Base-by-base conservation (phyloP, 345 rosid species). In the Durio zibethinus region DNA sequence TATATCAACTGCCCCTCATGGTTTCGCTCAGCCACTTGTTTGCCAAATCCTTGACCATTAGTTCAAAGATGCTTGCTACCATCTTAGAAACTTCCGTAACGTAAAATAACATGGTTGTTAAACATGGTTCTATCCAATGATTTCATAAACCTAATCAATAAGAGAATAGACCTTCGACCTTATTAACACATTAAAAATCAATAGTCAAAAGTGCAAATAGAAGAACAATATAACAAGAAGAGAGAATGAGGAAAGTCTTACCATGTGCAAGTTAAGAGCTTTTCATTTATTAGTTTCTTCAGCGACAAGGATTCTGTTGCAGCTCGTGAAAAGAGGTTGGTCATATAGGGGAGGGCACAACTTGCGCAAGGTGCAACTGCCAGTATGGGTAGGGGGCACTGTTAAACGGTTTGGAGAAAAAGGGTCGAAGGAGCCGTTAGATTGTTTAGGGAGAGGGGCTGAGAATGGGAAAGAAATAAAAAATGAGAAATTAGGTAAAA, bases 281-380 rank as follows among this genome's bases (percentile, higher is more conserved):
- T 96, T 78, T 88, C 93, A 80, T 90, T 96, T 12, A 86, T 89
- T 63, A 96, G 87, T 88, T 96, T 96, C 90, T 96, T 97, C 84
- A 96, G 72, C 31, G 98, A 91, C 66, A 96, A 60, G 1, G 97
- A n/a, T n/a, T n/a, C n/a, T n/a, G n/a, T n/a, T n/a, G n/a, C n/a
- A n/a, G n/a, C n/a, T n/a, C n/a, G n/a, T n/a, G n/a, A n/a, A n/a
- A n/a, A n/a, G n/a, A n/a, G n/a, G n/a, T n/a, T n/a, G n/a, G n/a
- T n/a, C n/a, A n/a, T n/a, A n/a, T n/a, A n/a, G n/a, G n/a, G n/a
- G n/a, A n/a, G n/a, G n/a, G n/a, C n/a, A n/a, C n/a, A n/a, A n/a
- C n/a, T n/a, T n/a, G n/a, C n/a, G n/a, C n/a, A n/a, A n/a, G n/a
- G n/a, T n/a, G n/a, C n/a, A n/a, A n/a, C n/a, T n/a, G n/a, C n/a